phyloP scores from a whole-genome alignment of 2,329 filamentous ascomycete genomes.

The Keithomyces neogunnii region DNA sequence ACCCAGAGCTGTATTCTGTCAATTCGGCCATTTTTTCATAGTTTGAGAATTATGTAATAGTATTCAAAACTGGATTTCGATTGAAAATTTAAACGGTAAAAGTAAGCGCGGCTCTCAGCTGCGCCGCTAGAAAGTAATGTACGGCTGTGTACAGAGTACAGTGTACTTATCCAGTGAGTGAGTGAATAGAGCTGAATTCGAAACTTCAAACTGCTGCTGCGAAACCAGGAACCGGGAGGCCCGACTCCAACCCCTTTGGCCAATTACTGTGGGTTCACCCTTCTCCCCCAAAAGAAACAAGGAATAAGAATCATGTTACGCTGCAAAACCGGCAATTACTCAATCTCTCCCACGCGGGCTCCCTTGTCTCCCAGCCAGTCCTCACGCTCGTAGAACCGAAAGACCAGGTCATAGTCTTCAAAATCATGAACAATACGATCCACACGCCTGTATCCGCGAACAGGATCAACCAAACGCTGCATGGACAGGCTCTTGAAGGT shows the following conservation, averaged over 20 bases:
- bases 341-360: constrained; percentile 46
- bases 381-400: constrained; percentile 90
- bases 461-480: constrained; percentile 60
- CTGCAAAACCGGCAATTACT: not conserved
- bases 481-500: constrained; percentile 26
- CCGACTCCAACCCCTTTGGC: not conserved
- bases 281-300: not conserved
- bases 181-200: constrained; percentile 1
- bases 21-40: no score
- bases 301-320: constrained; percentile 15
- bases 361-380: constrained; percentile 55
- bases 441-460: constrained; percentile 79
- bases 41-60: not conserved
- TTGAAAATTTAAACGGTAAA: not conserved
- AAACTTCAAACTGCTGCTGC: not conserved
- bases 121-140: constrained; percentile 1
- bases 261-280: not conserved
- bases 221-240: no score
- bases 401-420: constrained; percentile 94
- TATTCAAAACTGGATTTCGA: not conserved
- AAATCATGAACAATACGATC: constrained; percentile 96
- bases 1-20: no score
- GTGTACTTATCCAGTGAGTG: constrained; percentile 3
- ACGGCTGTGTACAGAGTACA: not conserved
- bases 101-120: not conserved